A percentile compares a stretch with the other conserved stretches of the same genome.
phyloP scores from a whole-genome alignment of 2,329 filamentous ascomycete genomes.

The Emergomyces orientalis region DNA sequence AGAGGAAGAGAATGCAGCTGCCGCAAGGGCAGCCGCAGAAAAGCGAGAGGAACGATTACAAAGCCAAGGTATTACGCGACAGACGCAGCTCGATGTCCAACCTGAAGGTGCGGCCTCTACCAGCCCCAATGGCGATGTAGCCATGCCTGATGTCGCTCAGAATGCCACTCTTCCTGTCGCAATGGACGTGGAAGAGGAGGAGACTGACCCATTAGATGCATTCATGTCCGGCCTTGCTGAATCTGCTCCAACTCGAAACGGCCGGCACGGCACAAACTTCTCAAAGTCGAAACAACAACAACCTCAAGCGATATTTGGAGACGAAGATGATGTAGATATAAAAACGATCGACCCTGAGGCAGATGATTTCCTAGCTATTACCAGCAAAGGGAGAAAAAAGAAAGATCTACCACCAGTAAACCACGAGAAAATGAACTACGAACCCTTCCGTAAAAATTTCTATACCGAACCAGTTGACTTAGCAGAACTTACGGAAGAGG shows the following conservation, averaged over 20 bases:
- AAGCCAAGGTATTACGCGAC: conserved; percentile 29
- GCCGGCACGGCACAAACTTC: conserved; percentile 24
- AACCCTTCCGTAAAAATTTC: conserved; percentile 85
- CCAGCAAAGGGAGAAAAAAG: conserved; percentile 67
- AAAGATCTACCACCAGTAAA: conserved; percentile 87
- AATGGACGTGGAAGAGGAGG: conserved; percentile 45
- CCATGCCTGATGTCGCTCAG: conserved; percentile 35
- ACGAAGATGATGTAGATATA: conserved; percentile 62
- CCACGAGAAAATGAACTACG: conserved; percentile 76
- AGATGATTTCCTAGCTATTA: conserved; percentile 55
- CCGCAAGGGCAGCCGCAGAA: conserved; percentile 75
- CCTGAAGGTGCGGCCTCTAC: conserved; percentile 31
- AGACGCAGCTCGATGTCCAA: conserved; percentile 21
- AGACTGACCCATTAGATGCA: conserved; percentile 85
- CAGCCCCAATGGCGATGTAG: conserved; percentile 32
- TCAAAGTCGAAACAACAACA: conserved; percentile 50
- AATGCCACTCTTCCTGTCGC: conserved; percentile 28
- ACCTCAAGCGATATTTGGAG: conserved; percentile 79
- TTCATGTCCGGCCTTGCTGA: conserved; percentile 73
- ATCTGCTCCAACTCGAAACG: conserved; percentile 37
- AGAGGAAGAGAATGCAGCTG: conserved; percentile 80
- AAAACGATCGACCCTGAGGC: conserved; percentile 54
- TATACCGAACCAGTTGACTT: conserved; percentile 86
- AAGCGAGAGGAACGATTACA: conserved; percentile 62
- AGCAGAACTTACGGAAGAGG: conserved; percentile 70